Evolutionary conservation across 164 flowering plant species (phyloP).

Genomic region (Protea cynaroides): DNA sequence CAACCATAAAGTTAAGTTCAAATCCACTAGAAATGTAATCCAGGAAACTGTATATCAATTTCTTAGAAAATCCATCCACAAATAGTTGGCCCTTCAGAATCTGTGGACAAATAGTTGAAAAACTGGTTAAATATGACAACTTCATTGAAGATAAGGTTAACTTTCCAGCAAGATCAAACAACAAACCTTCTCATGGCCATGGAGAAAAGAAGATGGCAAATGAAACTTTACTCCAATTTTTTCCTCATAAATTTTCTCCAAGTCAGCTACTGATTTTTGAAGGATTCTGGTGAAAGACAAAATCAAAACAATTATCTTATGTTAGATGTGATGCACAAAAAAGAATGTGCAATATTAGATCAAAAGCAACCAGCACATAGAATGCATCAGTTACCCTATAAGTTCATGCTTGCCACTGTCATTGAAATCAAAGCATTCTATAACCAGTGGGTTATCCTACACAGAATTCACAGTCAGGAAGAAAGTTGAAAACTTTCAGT

Average conservation of each 20-base stretch:
- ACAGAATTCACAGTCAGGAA: constrained; percentile 8
- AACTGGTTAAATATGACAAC: not conserved
- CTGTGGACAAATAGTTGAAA: constrained; percentile 22
- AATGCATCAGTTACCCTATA: constrained; percentile 60
- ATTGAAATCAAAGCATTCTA: constrained; percentile 92
- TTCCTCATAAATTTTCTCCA: constrained; percentile 51
- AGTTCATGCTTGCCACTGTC: constrained; percentile 65
- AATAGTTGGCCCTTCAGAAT: constrained; percentile 68
- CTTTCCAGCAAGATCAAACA: not conserved
- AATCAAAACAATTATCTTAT: not conserved
- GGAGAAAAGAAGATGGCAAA: constrained; percentile 31
- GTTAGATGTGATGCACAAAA: not conserved
- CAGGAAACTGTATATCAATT: constrained; percentile 58
- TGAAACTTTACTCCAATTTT: constrained; percentile 49
- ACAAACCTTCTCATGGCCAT: constrained; percentile 49
- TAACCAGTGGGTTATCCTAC: constrained; percentile 79
- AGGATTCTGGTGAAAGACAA: constrained; percentile 43
- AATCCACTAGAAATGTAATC: constrained; percentile 90
- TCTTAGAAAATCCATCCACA: constrained; percentile 66
- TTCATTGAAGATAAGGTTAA: not conserved
- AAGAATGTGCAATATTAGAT: not conserved
- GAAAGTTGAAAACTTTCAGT: not conserved
- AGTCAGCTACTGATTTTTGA: constrained; percentile 60
- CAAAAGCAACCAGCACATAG: not conserved
- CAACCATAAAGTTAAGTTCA: constrained; percentile 94